These are phyloP conservation scores for Paecilomyces sp. DNA, from an alignment of 2,329 filamentous ascomycete genomes.

Conservation along the genomic window DNA sequence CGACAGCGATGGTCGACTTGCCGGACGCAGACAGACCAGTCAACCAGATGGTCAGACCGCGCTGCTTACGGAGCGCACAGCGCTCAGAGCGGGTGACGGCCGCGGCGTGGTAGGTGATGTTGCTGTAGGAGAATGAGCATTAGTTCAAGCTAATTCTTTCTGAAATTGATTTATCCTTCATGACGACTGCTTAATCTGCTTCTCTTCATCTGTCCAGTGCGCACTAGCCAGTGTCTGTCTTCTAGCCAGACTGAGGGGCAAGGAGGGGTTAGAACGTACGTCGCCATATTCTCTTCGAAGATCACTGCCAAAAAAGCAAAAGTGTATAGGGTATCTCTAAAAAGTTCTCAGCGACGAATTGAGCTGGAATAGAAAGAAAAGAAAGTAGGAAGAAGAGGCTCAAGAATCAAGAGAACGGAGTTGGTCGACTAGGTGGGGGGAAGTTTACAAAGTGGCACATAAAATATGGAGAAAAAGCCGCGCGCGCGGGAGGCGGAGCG, in stretches of 20 bases:
- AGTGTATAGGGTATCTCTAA: background rate
- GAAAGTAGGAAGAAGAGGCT: background rate
- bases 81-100: conserved; percentile 36
- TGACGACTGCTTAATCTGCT: background rate
- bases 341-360: background rate
- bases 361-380: background rate
- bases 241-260: background rate
- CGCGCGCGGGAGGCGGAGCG: conserved; percentile 1
- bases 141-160: background rate
- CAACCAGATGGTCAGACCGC: conserved; percentile 94
- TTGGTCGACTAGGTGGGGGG: background rate
- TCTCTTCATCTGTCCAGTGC: background rate
- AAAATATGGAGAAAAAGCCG: conserved; percentile 3
- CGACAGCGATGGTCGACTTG: conserved; percentile 94
- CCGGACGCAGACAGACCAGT: conserved; percentile 93
- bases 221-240: background rate
- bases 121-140: conserved; percentile 21
- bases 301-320: background rate
- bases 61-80: conserved; percentile 59
- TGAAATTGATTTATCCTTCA: background rate
- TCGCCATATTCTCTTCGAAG: background rate
- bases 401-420: background rate
- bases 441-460: background rate
- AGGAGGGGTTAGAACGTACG: background rate
- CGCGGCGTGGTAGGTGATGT: conserved; percentile 41